A percentile compares a stretch with the other conserved stretches of the same genome.
phyloP scores from a whole-genome alignment of 1,284 basidiomycete genomes.

The Wolfiporia cocos region DNA sequence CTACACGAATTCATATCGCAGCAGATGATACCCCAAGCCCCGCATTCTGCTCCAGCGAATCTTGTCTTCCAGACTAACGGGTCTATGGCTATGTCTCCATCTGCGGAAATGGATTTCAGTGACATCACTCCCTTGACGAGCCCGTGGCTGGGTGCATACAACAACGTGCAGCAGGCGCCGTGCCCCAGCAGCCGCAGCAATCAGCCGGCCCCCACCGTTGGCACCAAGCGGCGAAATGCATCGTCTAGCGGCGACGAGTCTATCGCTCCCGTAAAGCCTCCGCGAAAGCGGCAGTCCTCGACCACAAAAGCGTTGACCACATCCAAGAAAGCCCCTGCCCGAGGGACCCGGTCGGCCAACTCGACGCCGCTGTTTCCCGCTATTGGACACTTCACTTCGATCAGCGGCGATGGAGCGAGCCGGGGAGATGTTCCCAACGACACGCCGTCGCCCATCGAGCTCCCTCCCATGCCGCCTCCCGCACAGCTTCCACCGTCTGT shows the following conservation, averaged over 20 bases:
- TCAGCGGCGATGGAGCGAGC: constrained; percentile 22
- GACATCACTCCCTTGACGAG: constrained; percentile 73
- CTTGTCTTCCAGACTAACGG: constrained; percentile 46
- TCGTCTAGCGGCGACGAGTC: constrained; percentile 30
- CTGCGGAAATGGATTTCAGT: constrained; percentile 49
- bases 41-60: constrained; percentile 56
- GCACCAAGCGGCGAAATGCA: constrained; percentile 26
- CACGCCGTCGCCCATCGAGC: constrained; percentile 78
- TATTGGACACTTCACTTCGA: constrained; percentile 14
- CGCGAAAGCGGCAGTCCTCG: constrained; percentile 41
- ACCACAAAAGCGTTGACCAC: constrained; percentile 2
- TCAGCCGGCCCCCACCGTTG: constrained; percentile 9
- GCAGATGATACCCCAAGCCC: constrained; percentile 26
- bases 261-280: constrained; percentile 26
- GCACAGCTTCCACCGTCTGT: constrained; percentile 39
- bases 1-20: constrained; percentile 18
- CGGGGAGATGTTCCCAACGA: constrained; percentile 36
- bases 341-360: constrained; percentile 51
- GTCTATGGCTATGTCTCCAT: constrained; percentile 29
- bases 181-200: neutral
- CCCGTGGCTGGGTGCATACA: constrained; percentile 62
- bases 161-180: constrained; percentile 21
- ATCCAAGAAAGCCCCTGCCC: constrained; percentile 16
- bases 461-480: constrained; percentile 74
- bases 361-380: constrained; percentile 60